These are phyloP conservation scores for Decorospora gaudefroyi DNA, from an alignment of 2,329 filamentous ascomycete species.

Conservation along the genomic window DNA sequence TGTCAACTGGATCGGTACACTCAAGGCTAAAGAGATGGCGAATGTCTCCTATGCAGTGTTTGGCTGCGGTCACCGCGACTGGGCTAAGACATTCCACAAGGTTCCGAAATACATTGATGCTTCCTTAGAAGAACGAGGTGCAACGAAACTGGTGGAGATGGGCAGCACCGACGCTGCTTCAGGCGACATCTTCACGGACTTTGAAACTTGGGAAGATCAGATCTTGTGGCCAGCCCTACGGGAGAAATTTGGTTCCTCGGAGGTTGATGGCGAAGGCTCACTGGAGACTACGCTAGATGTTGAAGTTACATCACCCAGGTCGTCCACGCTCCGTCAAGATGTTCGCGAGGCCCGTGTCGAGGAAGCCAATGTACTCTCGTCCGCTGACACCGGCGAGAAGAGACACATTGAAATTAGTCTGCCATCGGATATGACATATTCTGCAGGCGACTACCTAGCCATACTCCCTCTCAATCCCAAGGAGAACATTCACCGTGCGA, in stretches of 20 bases:
- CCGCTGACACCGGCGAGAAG: conserved; percentile 36
- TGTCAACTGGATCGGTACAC: conserved; percentile 46
- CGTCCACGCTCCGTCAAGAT: conserved; percentile 45
- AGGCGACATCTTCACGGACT: conserved; percentile 50
- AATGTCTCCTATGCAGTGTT: conserved; percentile 50
- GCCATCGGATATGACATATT: conserved; percentile 61
- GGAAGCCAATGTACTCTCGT: conserved; percentile 38
- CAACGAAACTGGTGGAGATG: conserved; percentile 37
- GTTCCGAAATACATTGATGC: conserved; percentile 48
- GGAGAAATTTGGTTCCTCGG: conserved; percentile 38
- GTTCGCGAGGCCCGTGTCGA: conserved; percentile 45
- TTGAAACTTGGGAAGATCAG: conserved; percentile 50
- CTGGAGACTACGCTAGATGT: conserved; percentile 39
- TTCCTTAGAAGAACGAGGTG: conserved; percentile 39
- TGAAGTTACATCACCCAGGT: conserved; percentile 42
- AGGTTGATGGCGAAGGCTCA: conserved; percentile 27
- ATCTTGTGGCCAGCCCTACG: conserved; percentile 45
- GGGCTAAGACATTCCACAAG: conserved; percentile 50
- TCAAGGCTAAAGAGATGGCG: conserved; percentile 36
- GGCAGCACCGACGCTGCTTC: conserved; percentile 46
- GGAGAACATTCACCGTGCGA: conserved; percentile 64
- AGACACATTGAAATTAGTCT: conserved; percentile 52
- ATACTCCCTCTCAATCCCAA: conserved; percentile 72
- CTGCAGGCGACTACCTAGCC: conserved; percentile 75
- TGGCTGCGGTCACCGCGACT: conserved; percentile 51